Evolutionary conservation across 441 rosid species (phyloP).

Genomic region (Omphalea diandra): DNA sequence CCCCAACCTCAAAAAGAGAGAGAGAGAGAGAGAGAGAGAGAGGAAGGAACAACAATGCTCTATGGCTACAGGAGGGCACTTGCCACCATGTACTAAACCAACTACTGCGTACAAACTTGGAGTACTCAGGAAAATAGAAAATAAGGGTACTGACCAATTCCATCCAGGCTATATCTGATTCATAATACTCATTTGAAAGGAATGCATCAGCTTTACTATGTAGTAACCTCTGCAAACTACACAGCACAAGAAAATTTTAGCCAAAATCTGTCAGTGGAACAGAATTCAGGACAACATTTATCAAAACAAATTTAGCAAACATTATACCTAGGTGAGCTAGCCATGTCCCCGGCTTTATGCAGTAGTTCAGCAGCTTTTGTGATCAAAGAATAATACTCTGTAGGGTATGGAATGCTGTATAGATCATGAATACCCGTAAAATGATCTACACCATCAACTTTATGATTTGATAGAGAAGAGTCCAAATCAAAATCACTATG

Average conservation of each 20-base stretch:
- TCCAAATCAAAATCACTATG: slow-evolving; percentile 54
- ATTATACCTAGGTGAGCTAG: slow-evolving; percentile 67
- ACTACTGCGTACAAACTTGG: not conserved
- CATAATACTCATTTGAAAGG: slow-evolving; percentile 87
- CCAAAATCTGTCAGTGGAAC: not conserved
- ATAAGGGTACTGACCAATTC: slow-evolving; percentile 65
- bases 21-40: no score
- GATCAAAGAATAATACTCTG: slow-evolving; percentile 64
- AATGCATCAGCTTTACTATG: slow-evolving; percentile 90
- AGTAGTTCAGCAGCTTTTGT: slow-evolving; percentile 67
- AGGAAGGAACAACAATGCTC: not conserved
- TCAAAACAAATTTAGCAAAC: slow-evolving; percentile 15
- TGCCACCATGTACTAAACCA: not conserved
- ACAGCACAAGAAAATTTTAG: slow-evolving; percentile 23
- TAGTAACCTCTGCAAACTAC: slow-evolving; percentile 84
- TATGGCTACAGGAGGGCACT: not conserved
- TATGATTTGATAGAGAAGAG: slow-evolving; percentile 35
- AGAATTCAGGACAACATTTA: slow-evolving; percentile 6
- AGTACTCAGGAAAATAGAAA: not conserved
- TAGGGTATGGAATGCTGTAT: slow-evolving; percentile 61
- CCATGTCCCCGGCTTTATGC: slow-evolving; percentile 82
- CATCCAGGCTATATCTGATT: slow-evolving; percentile 98
- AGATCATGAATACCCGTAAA: slow-evolving; percentile 48
- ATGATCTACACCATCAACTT: slow-evolving; percentile 30
- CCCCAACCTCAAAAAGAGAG: no score